Percentiles rank a stretch among this genome's conserved stretches.
Evolutionary conservation across 2,329 filamentous ascomycete species (phyloP).

Genomic region (Fusarium verticillioides): DNA sequence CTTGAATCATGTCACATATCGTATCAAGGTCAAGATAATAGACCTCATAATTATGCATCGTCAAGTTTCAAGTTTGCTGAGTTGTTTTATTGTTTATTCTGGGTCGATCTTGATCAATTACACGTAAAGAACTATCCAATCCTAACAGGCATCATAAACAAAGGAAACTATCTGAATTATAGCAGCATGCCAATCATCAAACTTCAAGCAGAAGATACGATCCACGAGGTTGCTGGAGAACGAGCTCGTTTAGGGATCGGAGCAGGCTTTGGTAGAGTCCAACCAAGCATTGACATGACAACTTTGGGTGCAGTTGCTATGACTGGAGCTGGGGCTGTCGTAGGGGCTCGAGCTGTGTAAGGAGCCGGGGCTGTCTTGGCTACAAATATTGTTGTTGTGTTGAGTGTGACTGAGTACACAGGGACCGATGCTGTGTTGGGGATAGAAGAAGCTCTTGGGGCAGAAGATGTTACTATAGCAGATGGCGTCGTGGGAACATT

Average conservation of each 20-base stretch:
- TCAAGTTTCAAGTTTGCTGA: not conserved
- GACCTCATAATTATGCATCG: rapidly evolving
- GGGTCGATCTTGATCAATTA: not conserved
- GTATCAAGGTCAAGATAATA: not conserved
- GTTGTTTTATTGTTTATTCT: not conserved
- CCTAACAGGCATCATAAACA: not conserved
- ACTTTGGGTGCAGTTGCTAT: conserved; percentile 22
- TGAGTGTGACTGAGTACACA: not conserved
- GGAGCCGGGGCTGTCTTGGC: conserved; percentile 19
- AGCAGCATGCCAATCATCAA: too few species aligned
- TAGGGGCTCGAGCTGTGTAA: conserved; percentile 12
- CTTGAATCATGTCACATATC: not conserved
- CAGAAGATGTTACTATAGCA: not conserved
- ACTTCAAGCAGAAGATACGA: conserved; percentile 8
- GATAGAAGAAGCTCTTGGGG: not conserved
- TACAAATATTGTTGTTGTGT: not conserved
- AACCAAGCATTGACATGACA: conserved; percentile 18
- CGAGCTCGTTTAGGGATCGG: conserved; percentile 15
- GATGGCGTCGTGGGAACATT: not conserved
- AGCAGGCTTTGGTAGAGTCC: conserved; percentile 15
- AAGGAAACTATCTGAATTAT: not conserved
- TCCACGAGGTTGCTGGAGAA: conserved; percentile 11
- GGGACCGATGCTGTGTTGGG: not conserved
- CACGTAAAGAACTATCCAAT: not conserved
- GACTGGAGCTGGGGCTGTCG: conserved; percentile 10